Evolutionary conservation across 495 filamentous ascomycete genomes (phyloP).

Genomic region (Penicillium egyptiacum): DNA sequence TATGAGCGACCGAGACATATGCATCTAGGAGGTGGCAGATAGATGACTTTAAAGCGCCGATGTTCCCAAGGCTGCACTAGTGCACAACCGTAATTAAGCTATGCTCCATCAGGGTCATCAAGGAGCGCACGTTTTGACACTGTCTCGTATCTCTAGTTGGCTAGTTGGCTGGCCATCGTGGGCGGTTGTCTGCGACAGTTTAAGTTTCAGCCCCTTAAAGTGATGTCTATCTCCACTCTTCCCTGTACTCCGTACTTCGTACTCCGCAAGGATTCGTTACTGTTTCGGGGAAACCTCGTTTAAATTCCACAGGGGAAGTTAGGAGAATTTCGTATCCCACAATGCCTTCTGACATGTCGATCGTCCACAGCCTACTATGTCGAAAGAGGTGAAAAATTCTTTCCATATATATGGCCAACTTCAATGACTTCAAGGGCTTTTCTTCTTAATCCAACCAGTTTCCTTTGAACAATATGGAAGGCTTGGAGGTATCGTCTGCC

Average conservation of each 20-base stretch:
- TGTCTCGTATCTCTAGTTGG: slow-evolving; percentile 16
- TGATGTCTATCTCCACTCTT: slow-evolving; percentile 17
- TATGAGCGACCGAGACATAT: slow-evolving; percentile 21
- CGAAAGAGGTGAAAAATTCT: too few species aligned
- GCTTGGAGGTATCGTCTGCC: background rate
- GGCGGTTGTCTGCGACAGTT: slow-evolving; percentile 38
- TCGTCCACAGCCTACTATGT: background rate
- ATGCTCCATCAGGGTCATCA: slow-evolving; percentile 7
- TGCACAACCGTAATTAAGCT: slow-evolving; percentile 23
- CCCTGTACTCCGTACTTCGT: background rate
- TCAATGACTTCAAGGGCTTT: background rate
- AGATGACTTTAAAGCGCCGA: slow-evolving; percentile 34
- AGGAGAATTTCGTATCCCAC: background rate
- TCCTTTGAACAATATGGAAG: background rate
- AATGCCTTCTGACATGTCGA: background rate
- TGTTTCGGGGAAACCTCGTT: slow-evolving; percentile 20
- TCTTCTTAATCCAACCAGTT: background rate
- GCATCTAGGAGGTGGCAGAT: slow-evolving; percentile 32
- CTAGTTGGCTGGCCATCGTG: slow-evolving; percentile 26
- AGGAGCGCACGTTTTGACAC: slow-evolving; percentile 7
- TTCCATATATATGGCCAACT: background rate
- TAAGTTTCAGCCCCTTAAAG: slow-evolving; percentile 30
- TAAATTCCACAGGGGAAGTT: background rate
- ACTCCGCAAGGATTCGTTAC: slow-evolving; percentile 14
- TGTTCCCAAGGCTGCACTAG: slow-evolving; percentile 13